Percentiles rank a stretch among this genome's conserved stretches.
phyloP scores from a whole-genome alignment of 441 rosid species.

The Corymbia citriodora region DNA sequence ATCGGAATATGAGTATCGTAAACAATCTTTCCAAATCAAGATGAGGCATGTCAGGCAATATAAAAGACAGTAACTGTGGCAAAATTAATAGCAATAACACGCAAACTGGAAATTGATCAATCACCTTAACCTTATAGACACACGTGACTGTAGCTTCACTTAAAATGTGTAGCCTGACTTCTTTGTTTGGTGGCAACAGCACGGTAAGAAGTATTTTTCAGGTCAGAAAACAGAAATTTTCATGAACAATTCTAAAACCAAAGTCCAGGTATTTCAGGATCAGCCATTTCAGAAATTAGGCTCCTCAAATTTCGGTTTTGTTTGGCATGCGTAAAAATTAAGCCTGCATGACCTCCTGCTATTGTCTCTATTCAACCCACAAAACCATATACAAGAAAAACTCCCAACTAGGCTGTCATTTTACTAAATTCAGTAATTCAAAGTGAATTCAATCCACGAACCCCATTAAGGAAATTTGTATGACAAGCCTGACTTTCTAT shows the following conservation, averaged over 20 bases:
- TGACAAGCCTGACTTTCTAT: background rate
- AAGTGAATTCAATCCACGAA: background rate
- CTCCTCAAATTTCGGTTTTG: background rate
- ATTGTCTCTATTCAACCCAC: background rate
- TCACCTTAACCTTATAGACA: background rate
- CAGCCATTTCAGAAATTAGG: background rate
- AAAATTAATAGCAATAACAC: background rate
- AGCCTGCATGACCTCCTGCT: background rate
- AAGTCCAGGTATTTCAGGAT: background rate
- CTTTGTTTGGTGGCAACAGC: background rate
- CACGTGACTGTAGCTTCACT: background rate
- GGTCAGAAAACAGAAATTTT: background rate
- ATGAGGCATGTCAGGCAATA: background rate
- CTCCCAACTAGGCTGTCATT: background rate
- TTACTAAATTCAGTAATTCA: background rate
- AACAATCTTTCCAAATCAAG: background rate
- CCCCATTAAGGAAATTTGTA: background rate
- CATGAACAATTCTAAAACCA: background rate
- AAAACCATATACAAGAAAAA: background rate
- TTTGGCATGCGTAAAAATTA: background rate
- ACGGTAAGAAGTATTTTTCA: background rate
- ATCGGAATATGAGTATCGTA: background rate
- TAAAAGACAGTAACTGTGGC: background rate
- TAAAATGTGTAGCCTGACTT: background rate
- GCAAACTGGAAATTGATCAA: background rate